Evolutionary conservation across 768 basidiomycete species (phyloP).

Genomic region (Lentinula raphanica): DNA sequence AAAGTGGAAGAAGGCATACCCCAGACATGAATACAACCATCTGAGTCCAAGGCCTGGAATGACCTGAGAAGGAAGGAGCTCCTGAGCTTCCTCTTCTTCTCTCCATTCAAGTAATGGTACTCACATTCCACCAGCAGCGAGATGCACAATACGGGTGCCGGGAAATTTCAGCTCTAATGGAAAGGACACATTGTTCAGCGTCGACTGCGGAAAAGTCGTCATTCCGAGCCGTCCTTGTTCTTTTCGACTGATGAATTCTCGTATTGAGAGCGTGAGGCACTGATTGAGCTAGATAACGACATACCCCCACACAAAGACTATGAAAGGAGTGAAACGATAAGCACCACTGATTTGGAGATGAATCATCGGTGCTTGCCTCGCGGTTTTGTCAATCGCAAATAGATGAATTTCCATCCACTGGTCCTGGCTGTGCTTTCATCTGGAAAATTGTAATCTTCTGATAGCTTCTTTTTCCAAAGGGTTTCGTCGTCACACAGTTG

Average conservation of each 20-base stretch:
- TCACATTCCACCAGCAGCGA: constrained; percentile 82
- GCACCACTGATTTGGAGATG: background rate
- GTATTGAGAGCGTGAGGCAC: constrained; percentile 7
- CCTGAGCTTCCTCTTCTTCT: background rate
- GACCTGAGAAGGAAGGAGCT: constrained; percentile 51
- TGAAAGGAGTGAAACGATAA: background rate
- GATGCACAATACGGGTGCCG: constrained; percentile 57
- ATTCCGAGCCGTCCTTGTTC: constrained; percentile 63
- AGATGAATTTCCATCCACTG: constrained; percentile 77
- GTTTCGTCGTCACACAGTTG: constrained; percentile 62
- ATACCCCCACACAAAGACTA: constrained; percentile 53
- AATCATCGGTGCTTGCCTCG: constrained; percentile 46
- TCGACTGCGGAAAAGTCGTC: constrained; percentile 26
- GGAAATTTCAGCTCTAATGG: constrained; percentile 61
- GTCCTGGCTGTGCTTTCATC: constrained; percentile 66
- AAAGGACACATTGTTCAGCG: constrained; percentile 44
- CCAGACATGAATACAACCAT: constrained; percentile 75
- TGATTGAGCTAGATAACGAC: too few species aligned
- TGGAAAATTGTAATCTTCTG: constrained; percentile 74
- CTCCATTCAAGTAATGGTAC: constrained; percentile 19
- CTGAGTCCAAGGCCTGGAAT: constrained; percentile 79
- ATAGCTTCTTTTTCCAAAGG: constrained; percentile 70
- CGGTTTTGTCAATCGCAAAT: constrained; percentile 59
- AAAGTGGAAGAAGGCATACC: constrained; percentile 37
- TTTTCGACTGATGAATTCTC: constrained; percentile 40